These are phyloP conservation scores for Candida chilensis DNA, from an alignment of 805 yeast genomes.

Conservation along the genomic window DNA sequence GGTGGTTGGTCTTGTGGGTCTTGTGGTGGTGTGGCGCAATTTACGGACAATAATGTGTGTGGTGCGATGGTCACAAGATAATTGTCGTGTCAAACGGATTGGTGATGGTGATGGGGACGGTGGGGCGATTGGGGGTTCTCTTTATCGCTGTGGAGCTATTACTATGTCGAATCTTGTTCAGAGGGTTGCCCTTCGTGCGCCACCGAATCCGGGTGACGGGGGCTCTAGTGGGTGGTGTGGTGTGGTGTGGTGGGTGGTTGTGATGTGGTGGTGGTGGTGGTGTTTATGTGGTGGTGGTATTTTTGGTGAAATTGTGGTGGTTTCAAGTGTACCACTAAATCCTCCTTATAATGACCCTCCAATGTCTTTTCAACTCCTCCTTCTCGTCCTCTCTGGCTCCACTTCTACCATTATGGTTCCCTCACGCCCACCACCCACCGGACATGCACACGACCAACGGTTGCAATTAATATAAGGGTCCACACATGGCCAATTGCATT, in stretches of 20 bases:
- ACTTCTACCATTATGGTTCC: constrained; percentile 19
- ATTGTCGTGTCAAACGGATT: neutral
- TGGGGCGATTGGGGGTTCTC: constrained; percentile 20
- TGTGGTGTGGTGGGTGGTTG: no score
- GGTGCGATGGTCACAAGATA: neutral
- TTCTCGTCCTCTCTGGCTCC: constrained; percentile 11
- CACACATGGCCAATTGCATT: no score
- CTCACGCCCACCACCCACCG: constrained; percentile 4
- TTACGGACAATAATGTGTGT: neutral
- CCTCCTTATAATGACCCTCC: constrained; percentile 43
- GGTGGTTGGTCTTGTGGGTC: neutral
- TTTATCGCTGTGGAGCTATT: constrained; percentile 9
- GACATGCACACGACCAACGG: no score
- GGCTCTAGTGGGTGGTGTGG: no score
- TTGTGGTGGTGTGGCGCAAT: neutral
- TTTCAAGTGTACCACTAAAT: constrained; percentile 5
- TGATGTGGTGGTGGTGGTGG: no score
- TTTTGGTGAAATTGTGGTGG: neutral
- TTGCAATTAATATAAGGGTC: no score
- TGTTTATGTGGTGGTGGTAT: constrained; percentile 2
- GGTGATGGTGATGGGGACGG: neutral
- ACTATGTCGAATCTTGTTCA: constrained; percentile 8
- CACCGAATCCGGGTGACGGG: no score
- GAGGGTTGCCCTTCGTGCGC: no score
- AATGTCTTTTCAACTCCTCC: constrained; percentile 21